Evolutionary conservation across 108 stramenopile genomes (phyloP), one percentile per base, ranked within the genome.

Genomic region (Cyclostephanos invisitatus): DNA sequence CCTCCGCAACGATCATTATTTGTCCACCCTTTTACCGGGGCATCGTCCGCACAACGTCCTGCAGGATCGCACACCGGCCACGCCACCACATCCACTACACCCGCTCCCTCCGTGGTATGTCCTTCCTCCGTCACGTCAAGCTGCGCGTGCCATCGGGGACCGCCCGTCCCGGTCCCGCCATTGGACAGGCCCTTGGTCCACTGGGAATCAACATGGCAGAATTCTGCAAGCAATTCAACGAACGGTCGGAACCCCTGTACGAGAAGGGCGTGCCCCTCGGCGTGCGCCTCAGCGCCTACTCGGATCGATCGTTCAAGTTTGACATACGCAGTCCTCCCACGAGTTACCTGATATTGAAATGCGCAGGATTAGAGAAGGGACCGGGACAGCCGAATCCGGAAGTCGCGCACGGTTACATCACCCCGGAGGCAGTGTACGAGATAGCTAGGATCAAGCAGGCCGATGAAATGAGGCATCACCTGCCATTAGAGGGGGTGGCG

Each of bases 131-230:
- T 29, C 75, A 79, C 69, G 88, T 93, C 37, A 86, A 81, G 62
- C 84, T 93, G 28, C 81, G 88, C 47, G 89, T 90, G 56, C 87
- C 88, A 5, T 82, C 88, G 4, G 89, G 86, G 14, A 70, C 82
- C 42, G 92, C 92, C 67, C 85, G 86, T 18, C 97, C 97, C 15
- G 93, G 93, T 47, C 97, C 97, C 8, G 87, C 92, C 48, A 91
- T 97, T 63, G 97, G 97, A 35, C 95, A 97, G 83, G 92, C 97
- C 24, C 83, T 97, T 48, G 97, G 97, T 73, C 97, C 97, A 0
- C 81, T 97, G 24, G 97, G 95, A 50, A 91, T 97, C 68, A 97
- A 97, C 87, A 97, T 97, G 95, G 92, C 92, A 42, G 91, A 96
- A 67, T 97, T 97, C 66, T 95, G 94, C 85, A 93, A 94, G 76